Percentiles rank a stretch among this genome's conserved stretches.
phyloP scores from a whole-genome alignment of 2,329 filamentous ascomycete genomes.

The Acephala macrosclerotiorum region DNA sequence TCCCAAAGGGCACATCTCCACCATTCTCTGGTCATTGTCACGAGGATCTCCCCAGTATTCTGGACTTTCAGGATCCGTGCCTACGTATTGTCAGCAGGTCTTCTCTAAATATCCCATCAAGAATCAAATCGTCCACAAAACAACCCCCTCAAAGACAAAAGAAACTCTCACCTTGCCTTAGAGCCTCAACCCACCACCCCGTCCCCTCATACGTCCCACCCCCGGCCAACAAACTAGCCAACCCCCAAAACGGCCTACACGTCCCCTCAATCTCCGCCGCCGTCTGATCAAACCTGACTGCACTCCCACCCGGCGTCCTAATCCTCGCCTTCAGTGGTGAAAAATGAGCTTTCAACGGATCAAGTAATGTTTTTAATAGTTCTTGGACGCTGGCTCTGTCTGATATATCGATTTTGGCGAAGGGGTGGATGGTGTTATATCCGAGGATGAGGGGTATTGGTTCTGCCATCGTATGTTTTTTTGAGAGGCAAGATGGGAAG shows the following conservation, averaged over 20 bases:
- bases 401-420: constrained; percentile 57
- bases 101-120: background rate
- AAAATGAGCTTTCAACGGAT: constrained; percentile 76
- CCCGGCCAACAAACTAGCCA: constrained; percentile 74
- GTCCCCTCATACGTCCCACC: constrained; percentile 69
- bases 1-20: constrained; percentile 83
- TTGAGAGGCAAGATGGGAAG: constrained; percentile 15
- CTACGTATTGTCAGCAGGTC: constrained; percentile 49
- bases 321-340: constrained; percentile 71
- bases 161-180: constrained; percentile 50
- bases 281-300: constrained; percentile 78
- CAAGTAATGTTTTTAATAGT: constrained; percentile 68
- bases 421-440: constrained; percentile 62
- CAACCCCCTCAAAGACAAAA: background rate
- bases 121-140: background rate
- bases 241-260: constrained; percentile 73
- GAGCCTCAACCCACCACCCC: constrained; percentile 72
- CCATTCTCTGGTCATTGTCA: constrained; percentile 84
- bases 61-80: constrained; percentile 71
- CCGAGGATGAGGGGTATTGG: constrained; percentile 49
- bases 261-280: constrained; percentile 74
- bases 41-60: constrained; percentile 82
- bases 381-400: constrained; percentile 65
- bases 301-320: constrained; percentile 72
- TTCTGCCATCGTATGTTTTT: constrained; percentile 1